Evolutionary conservation across 352 stramenopile genomes (phyloP).

Genomic region (Pelagophyceae sp.): DNA sequence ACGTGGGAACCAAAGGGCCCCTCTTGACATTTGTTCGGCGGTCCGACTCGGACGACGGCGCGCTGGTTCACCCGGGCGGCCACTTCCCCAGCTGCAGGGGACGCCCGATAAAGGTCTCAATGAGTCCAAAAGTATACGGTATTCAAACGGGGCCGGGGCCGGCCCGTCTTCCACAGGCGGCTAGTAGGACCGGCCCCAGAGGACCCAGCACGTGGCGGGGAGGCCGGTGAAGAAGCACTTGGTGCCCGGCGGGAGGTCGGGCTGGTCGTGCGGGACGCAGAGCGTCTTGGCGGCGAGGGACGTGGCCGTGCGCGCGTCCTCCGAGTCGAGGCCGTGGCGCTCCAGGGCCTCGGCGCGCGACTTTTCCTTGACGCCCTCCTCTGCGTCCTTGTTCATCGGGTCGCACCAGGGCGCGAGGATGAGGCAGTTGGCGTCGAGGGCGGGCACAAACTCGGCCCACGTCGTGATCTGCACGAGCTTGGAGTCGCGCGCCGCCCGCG

Average conservation of each 20-base stretch:
- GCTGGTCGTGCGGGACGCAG: conserved; percentile 95
- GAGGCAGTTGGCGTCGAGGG: conserved; percentile 91
- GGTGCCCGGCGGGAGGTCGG: conserved; percentile 68
- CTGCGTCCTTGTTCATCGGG: conserved; percentile 77
- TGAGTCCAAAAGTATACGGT: no score
- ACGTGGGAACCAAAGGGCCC: no score
- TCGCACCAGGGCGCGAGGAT: conserved; percentile 90
- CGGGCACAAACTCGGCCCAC: conserved; percentile 96
- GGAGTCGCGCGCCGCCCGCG: conserved; percentile 74
- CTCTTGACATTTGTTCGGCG: no score
- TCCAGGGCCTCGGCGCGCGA: conserved; percentile 60
- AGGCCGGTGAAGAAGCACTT: conserved; percentile 97
- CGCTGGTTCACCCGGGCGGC: no score
- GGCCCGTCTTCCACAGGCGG: no score
- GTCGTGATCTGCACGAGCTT: conserved; percentile 87
- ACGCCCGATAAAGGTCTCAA: no score
- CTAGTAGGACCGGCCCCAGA: conserved; percentile 82
- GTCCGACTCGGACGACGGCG: no score
- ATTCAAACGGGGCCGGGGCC: no score
- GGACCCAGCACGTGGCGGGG: conserved; percentile 79
- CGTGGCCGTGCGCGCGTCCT: conserved; percentile 63
- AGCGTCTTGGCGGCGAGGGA: conserved; percentile 96
- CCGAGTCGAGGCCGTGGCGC: conserved; percentile 40
- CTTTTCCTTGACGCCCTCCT: conserved; percentile 80
- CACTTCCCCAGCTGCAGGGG: no score